These are phyloP conservation scores for Bacidia gigantensis DNA, from an alignment of 495 filamentous ascomycete species.

Conservation along the genomic window DNA sequence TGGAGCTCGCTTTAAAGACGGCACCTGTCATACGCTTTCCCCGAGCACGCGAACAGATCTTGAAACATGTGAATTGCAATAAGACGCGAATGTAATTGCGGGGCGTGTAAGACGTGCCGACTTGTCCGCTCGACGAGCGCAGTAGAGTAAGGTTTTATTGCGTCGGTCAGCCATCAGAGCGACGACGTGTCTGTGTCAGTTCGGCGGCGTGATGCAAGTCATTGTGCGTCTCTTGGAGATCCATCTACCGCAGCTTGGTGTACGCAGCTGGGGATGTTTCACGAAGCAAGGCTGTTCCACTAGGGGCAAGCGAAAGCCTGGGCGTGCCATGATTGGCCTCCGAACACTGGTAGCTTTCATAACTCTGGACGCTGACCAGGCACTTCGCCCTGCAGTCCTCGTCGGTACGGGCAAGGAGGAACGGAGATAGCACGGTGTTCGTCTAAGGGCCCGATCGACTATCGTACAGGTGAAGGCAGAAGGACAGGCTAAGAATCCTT, in stretches of 20 bases:
- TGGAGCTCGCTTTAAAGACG: too few species aligned
- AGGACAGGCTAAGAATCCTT: background rate
- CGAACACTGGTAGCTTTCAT: background rate
- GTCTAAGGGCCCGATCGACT: background rate
- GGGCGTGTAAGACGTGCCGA: background rate
- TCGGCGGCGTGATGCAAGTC: background rate
- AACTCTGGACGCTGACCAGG: background rate
- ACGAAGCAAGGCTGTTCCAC: slow-evolving; percentile 3
- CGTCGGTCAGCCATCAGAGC: background rate
- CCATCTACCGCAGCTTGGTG: background rate
- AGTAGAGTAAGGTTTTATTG: background rate
- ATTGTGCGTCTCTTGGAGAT: background rate
- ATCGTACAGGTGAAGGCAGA: background rate
- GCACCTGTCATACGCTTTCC: too few species aligned
- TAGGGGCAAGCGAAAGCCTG: slow-evolving; percentile 1
- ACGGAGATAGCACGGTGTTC: background rate
- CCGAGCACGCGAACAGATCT: background rate
- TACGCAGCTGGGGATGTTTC: too few species aligned
- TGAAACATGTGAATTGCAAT: background rate
- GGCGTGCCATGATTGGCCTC: background rate
- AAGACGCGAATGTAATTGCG: background rate
- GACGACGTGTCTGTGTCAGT: background rate
- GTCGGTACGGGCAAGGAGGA: background rate
- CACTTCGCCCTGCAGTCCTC: background rate
- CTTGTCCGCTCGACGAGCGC: background rate